phyloP scores from a whole-genome alignment of 768 basidiomycete genomes.

The Russula sp. region DNA sequence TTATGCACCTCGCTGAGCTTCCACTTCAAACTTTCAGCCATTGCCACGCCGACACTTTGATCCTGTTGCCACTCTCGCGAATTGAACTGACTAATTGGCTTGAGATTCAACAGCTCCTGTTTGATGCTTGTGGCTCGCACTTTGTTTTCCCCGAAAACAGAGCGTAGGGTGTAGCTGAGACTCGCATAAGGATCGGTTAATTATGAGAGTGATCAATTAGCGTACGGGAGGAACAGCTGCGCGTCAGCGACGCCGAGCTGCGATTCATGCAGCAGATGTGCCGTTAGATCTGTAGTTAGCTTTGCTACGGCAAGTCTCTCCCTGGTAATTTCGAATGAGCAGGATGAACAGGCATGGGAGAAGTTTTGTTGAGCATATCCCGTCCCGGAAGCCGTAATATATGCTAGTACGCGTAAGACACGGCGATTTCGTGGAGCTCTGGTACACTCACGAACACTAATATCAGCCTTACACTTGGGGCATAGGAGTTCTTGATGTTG shows the following conservation, averaged over 20 bases:
- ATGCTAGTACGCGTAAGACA: conserved; percentile 37
- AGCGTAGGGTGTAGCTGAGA: conserved; percentile 18
- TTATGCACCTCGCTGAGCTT: conserved; percentile 20
- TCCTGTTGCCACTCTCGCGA: conserved; percentile 19
- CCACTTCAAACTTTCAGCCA: conserved; percentile 26
- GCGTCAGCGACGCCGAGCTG: conserved; percentile 26
- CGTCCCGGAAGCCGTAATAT: conserved; percentile 41
- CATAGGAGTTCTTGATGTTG: conserved; percentile 37
- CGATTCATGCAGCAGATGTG: conserved; percentile 28
- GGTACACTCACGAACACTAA: conserved; percentile 37
- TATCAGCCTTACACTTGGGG: conserved; percentile 36
- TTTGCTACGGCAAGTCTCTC: conserved; percentile 44
- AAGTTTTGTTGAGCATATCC: conserved; percentile 52
- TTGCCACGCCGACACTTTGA: conserved; percentile 15
- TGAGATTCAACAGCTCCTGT: conserved; percentile 16
- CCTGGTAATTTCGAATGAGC: conserved; percentile 43
- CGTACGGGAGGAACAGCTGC: conserved; percentile 40
- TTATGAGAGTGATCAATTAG: background rate
- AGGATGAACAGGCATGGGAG: conserved; percentile 38
- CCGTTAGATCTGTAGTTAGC: conserved; percentile 42
- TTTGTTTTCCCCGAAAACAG: conserved; percentile 8
- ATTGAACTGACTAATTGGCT: conserved; percentile 23
- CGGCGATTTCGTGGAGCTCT: conserved; percentile 7
- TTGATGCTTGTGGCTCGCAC: conserved; percentile 13
- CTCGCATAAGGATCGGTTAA: background rate